Conservation (phyloP, 805 yeast species). For the Saccharomycopsis fermentans region DNA sequence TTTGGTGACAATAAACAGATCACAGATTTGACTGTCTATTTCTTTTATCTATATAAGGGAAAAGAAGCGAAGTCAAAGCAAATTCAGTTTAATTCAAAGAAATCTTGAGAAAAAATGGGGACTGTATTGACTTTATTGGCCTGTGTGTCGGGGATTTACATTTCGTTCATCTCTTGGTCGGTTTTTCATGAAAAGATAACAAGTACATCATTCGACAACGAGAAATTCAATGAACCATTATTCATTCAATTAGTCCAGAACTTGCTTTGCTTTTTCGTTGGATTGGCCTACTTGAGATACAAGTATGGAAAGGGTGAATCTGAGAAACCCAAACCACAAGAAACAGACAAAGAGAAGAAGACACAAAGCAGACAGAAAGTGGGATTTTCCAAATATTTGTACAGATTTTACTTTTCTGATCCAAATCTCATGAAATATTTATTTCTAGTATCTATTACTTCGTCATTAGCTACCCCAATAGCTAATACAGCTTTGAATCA, state of each 20-base stretch:
- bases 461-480: constrained; percentile 73
- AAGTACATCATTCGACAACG: constrained; percentile 49
- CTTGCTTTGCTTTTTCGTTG: constrained; percentile 58
- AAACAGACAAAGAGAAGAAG: not conserved
- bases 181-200: constrained; percentile 82
- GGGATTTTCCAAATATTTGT: constrained; percentile 21
- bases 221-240: constrained; percentile 63
- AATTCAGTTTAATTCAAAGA: no score
- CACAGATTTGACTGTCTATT: no score
- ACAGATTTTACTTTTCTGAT: constrained; percentile 22
- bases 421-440: constrained; percentile 29
- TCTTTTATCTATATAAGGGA: no score
- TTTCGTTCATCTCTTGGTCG: constrained; percentile 86
- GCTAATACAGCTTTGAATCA: constrained; percentile 70
- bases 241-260: constrained; percentile 73
- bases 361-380: not conserved
- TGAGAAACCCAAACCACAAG: not conserved
- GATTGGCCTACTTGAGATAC: constrained; percentile 44
- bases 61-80: no score
- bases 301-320: constrained; percentile 16
- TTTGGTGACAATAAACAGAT: no score
- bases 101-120: not conserved
- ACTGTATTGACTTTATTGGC: constrained; percentile 5
- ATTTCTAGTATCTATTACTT: constrained; percentile 54
- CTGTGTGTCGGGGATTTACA: constrained; percentile 54